phyloP scores from a whole-genome alignment of 2,329 filamentous ascomycete species.

The Diaporthe helianthi region DNA sequence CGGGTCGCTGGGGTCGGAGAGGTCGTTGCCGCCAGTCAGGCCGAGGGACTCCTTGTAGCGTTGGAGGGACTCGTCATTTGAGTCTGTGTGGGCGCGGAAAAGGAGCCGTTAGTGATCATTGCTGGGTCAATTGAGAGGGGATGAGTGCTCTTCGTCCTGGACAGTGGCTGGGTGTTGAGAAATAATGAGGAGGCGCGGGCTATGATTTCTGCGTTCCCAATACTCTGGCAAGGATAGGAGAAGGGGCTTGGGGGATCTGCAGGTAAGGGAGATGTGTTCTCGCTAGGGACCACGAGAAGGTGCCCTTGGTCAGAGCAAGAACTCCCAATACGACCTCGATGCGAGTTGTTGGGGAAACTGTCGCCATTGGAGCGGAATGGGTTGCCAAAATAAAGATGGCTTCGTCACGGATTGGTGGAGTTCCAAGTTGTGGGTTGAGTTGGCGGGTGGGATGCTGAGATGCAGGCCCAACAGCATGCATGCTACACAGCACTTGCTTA shows the following conservation, averaged over 20 bases:
- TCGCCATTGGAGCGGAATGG: not conserved
- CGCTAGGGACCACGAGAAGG: not conserved
- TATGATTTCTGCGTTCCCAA: not conserved
- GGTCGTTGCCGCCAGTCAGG: constrained; percentile 74
- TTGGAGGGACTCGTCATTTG: constrained; percentile 89
- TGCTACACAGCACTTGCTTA: constrained; percentile 25
- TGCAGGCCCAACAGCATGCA: not conserved
- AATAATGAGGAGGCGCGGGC: not conserved
- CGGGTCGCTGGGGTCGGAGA: constrained; percentile 80
- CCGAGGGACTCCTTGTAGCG: constrained; percentile 98
- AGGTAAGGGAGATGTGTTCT: not conserved
- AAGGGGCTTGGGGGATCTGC: not conserved
- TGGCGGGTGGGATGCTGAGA: not conserved
- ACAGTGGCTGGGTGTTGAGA: not conserved
- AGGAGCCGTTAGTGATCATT: constrained; percentile 1
- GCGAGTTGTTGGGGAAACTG: not conserved
- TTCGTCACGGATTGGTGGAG: not conserved
- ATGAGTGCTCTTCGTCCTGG: not conserved
- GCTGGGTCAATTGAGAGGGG: not conserved
- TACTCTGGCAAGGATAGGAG: not conserved
- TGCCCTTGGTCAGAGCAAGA: not conserved
- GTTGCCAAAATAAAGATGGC: not conserved
- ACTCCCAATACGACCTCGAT: not conserved
- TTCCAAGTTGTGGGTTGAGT: not conserved
- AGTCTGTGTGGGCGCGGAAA: constrained; percentile 50